These are phyloP conservation scores for Phytophthora kernoviae DNA, from an alignment of 352 stramenopile genomes.

Conservation along the genomic window DNA sequence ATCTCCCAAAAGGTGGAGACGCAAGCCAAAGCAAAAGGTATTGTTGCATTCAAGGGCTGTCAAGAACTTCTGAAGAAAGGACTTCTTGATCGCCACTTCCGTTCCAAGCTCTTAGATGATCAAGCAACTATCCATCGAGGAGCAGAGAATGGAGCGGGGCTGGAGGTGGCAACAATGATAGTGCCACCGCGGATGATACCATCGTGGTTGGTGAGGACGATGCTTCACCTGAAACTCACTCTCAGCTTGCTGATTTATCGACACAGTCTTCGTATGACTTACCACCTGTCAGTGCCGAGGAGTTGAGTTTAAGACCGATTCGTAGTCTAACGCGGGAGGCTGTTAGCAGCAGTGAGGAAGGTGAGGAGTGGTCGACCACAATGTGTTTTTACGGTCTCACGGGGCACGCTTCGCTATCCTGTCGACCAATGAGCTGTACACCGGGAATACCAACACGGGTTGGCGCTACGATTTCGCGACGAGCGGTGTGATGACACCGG, in stretches of 20 bases:
- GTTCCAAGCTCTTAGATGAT: constrained; percentile 70
- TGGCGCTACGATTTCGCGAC: constrained; percentile 87
- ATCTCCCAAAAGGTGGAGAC: constrained; percentile 65
- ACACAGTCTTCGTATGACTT: constrained; percentile 88
- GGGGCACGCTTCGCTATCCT: constrained; percentile 77
- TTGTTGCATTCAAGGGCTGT: constrained; percentile 83
- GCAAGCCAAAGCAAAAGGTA: constrained; percentile 72
- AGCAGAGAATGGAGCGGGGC: constrained; percentile 18
- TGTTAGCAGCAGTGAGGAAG: constrained; percentile 28
- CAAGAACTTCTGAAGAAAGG: constrained; percentile 74
- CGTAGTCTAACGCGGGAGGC: constrained; percentile 46
- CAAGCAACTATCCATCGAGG: constrained; percentile 43
- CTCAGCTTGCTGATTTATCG: constrained; percentile 67
- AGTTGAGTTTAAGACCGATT: constrained; percentile 73
- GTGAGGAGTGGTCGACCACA: constrained; percentile 46
- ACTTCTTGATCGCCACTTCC: constrained; percentile 72
- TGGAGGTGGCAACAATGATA: constrained; percentile 5
- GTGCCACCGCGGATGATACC: constrained; percentile 30
- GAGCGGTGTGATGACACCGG: constrained; percentile 70
- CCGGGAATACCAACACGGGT: constrained; percentile 75
- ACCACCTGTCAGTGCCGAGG: constrained; percentile 71
- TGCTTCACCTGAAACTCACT: constrained; percentile 9
- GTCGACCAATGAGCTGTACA: constrained; percentile 78
- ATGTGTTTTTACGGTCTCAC: constrained; percentile 85
- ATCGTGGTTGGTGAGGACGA: constrained; percentile 41